Conservation (phyloP, 495 filamentous ascomycete genomes). For the Hyphodiscus hymeniophilus region DNA sequence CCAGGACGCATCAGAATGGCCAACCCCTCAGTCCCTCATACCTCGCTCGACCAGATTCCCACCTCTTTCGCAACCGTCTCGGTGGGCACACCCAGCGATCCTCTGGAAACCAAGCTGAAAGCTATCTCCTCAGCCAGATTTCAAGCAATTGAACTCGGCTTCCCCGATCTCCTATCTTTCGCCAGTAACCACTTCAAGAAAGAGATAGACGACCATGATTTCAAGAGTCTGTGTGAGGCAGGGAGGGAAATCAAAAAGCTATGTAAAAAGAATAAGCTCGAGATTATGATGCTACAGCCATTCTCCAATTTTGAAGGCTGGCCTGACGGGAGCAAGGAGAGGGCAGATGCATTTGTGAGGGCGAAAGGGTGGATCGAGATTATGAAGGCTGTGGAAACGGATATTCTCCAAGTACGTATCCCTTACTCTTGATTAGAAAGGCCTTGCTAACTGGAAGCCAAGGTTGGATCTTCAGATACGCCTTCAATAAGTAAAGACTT, state of each 20-base stretch:
- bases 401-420: conserved; percentile 69
- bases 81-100: conserved; percentile 37
- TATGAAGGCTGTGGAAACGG: conserved; percentile 61
- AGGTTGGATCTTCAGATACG: conserved; percentile 65
- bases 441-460: not conserved
- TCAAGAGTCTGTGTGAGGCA: conserved; percentile 40
- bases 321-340: conserved; percentile 44
- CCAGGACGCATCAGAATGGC: not conserved
- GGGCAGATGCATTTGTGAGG: conserved; percentile 56
- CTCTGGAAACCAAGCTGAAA: conserved; percentile 54
- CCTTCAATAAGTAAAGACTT: conserved; percentile 40
- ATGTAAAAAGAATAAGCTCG: conserved; percentile 43
- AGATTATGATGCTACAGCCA: conserved; percentile 69
- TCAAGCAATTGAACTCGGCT: conserved; percentile 62
- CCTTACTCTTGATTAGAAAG: conserved; percentile 44
- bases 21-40: not conserved
- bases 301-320: conserved; percentile 80
- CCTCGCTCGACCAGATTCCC: conserved; percentile 36
- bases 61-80: conserved; percentile 59
- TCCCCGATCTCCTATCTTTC: conserved; percentile 65
- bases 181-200: conserved; percentile 40
- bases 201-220: conserved; percentile 48
- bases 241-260: conserved; percentile 43
- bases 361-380: conserved; percentile 64
- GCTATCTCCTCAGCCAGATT: conserved; percentile 62